Percentiles rank a stretch among this genome's conserved stretches.
These are phyloP conservation scores for Phoma sp. DNA, from an alignment of 2,329 filamentous ascomycete genomes.

Conservation along the genomic window DNA sequence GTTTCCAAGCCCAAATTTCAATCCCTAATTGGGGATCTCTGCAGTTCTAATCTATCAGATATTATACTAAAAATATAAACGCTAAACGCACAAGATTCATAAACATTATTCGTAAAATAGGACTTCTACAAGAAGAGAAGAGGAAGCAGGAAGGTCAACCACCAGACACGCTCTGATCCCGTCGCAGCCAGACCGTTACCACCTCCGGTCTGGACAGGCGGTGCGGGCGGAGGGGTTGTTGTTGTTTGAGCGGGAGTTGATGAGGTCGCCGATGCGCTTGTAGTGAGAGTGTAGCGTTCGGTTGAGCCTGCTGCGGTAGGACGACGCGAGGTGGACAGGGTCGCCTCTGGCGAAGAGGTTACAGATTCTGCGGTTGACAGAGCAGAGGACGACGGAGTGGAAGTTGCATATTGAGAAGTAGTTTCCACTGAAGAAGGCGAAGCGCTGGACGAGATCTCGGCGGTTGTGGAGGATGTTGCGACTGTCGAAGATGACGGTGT, in stretches of 20 bases:
- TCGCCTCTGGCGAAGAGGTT: slow-evolving; percentile 1
- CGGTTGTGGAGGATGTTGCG: background rate
- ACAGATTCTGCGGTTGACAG: slow-evolving; percentile 1
- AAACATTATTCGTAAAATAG: background rate
- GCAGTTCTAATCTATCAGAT: background rate
- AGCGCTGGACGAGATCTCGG: background rate
- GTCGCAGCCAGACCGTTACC: slow-evolving; percentile 8
- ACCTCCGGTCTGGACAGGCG: slow-evolving; percentile 23
- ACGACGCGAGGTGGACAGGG: slow-evolving; percentile 9
- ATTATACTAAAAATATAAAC: slow-evolving; percentile 8
- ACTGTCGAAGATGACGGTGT: background rate
- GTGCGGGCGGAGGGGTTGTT: slow-evolving; percentile 35
- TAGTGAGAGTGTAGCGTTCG: slow-evolving; percentile 21
- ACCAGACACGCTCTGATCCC: slow-evolving; percentile 39
- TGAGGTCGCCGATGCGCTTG: slow-evolving; percentile 19
- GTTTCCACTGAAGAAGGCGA: background rate
- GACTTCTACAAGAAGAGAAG: slow-evolving; percentile 18
- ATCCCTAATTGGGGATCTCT: background rate
- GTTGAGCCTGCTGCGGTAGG: slow-evolving; percentile 21
- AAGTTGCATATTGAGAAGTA: background rate
- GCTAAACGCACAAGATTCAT: slow-evolving; percentile 21
- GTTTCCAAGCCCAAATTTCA: background rate
- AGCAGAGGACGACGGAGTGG: background rate
- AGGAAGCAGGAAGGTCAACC: slow-evolving; percentile 35
- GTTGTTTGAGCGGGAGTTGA: slow-evolving; percentile 19